A percentile compares a stretch with the other conserved stretches of the same genome.
Conservation (phyloP, 2,329 filamentous ascomycete species). For the Plenodomus lindquistii region DNA sequence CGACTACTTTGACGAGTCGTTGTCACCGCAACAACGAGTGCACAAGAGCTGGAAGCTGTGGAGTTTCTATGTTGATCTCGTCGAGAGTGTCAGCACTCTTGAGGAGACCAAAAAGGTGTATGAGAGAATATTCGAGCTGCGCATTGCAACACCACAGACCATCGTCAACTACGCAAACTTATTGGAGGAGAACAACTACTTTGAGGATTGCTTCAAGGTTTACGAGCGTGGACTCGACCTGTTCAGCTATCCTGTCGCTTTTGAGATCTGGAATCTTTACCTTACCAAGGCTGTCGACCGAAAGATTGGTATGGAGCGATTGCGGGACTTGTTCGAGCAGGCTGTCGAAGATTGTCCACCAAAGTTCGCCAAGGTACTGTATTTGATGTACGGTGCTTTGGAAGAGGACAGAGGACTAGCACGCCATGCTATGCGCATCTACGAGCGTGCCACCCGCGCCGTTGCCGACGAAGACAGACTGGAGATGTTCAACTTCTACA, state of each 20-base stretch:
- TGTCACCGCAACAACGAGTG: conserved; percentile 92
- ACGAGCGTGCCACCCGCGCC: conserved; percentile 92
- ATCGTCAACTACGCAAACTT: conserved; percentile 98
- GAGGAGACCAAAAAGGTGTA: conserved; percentile 95
- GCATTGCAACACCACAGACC: conserved; percentile 96
- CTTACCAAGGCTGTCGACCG: conserved; percentile 96
- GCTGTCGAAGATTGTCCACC: conserved; percentile 92
- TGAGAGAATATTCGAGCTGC: conserved; percentile 95
- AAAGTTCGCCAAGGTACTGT: conserved; percentile 93
- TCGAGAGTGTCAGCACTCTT: conserved; percentile 88
- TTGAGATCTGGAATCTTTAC: conserved; percentile 98
- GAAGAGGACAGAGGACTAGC: conserved; percentile 95
- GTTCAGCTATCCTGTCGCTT: conserved; percentile 98
- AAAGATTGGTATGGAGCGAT: conserved; percentile 90
- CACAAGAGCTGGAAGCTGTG: conserved; percentile 99
- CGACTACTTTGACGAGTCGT: conserved; percentile 96
- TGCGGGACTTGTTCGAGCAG: conserved; percentile 96
- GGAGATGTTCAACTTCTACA: conserved; percentile 99
- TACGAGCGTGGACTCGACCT: conserved; percentile 95
- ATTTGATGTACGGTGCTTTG: conserved; percentile 96
- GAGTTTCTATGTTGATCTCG: conserved; percentile 98
- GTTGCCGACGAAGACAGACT: conserved; percentile 93
- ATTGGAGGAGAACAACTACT: conserved; percentile 91
- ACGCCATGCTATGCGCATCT: conserved; percentile 97
- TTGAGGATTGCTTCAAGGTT: conserved; percentile 95